A percentile compares a stretch with the other conserved stretches of the same genome.
These are phyloP conservation scores for Salvia rosmarinus DNA, from an alignment of 257 asterid genomes.

Conservation along the genomic window DNA sequence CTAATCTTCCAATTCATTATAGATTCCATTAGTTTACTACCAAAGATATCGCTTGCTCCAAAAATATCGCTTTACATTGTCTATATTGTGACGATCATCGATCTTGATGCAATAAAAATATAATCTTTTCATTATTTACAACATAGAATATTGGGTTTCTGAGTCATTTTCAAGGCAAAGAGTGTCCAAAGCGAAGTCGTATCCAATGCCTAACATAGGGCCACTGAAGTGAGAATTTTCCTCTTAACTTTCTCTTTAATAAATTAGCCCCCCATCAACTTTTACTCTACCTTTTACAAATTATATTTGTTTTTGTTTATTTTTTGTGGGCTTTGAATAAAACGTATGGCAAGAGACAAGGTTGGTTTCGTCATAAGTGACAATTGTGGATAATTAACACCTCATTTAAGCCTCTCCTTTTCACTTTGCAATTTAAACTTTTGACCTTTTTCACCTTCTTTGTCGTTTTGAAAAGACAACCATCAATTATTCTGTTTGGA, in stretches of 20 bases:
- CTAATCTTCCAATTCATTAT: conserved; percentile 39
- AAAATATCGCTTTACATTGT: conserved; percentile 24
- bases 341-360: background rate
- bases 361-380: conserved; percentile 34
- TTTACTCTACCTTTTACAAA: background rate
- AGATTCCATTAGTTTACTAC: conserved; percentile 6
- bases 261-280: conserved; percentile 30
- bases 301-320: background rate
- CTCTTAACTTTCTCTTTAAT: conserved; percentile 18
- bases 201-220: conserved; percentile 39
- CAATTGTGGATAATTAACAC: background rate
- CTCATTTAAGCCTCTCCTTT: conserved; percentile 8
- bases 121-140: conserved; percentile 8
- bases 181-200: conserved; percentile 37
- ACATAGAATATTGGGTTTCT: conserved; percentile 22
- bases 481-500: background rate
- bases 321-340: background rate
- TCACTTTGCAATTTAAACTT: background rate
- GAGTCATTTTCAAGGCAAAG: conserved; percentile 40
- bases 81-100: conserved; percentile 25
- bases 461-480: background rate
- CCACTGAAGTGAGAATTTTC: conserved; percentile 31
- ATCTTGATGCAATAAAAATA: conserved; percentile 30
- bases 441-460: background rate
- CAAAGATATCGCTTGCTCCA: background rate